phyloP scores from a whole-genome alignment of 148 eudicot genomes.

The Amaranthus cruentus region DNA sequence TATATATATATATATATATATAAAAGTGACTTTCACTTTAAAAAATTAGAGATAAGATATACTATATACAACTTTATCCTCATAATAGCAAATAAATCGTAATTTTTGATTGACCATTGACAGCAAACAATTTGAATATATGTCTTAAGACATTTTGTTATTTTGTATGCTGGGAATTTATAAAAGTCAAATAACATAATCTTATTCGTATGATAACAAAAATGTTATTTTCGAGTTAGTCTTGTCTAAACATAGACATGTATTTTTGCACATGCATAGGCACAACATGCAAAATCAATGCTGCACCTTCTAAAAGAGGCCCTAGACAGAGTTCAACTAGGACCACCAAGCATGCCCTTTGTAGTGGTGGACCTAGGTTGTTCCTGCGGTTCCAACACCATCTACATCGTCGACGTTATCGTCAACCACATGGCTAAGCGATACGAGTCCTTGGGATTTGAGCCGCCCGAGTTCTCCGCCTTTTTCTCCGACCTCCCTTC shows the following conservation, averaged over 20 bases:
- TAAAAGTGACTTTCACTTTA: no score
- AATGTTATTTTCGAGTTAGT: no score
- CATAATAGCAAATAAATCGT: no score
- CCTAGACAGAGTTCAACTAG: conserved; percentile 56
- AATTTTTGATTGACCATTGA: no score
- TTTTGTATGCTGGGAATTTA: no score
- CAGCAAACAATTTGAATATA: no score
- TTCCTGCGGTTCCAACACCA: conserved; percentile 77
- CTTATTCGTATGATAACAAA: no score
- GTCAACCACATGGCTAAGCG: conserved; percentile 64
- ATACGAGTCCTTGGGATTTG: conserved; percentile 49
- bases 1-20: no score
- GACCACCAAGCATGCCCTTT: conserved; percentile 41
- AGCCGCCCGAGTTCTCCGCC: conserved; percentile 77
- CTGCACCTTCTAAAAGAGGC: conserved; percentile 73
- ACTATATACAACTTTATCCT: no score
- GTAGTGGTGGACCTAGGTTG: conserved; percentile 86
- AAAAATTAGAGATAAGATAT: no score
- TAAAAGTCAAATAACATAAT: no score
- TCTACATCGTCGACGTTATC: conserved; percentile 59
- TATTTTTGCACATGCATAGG: conserved; percentile 30
- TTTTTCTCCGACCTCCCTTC: conserved; percentile 90
- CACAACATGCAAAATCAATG: conserved; percentile 84
- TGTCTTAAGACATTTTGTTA: no score
- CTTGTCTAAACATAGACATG: background rate